phyloP scores from a whole-genome alignment of 1,139 yeast genomes.

The Saccharomyces uvarum region DNA sequence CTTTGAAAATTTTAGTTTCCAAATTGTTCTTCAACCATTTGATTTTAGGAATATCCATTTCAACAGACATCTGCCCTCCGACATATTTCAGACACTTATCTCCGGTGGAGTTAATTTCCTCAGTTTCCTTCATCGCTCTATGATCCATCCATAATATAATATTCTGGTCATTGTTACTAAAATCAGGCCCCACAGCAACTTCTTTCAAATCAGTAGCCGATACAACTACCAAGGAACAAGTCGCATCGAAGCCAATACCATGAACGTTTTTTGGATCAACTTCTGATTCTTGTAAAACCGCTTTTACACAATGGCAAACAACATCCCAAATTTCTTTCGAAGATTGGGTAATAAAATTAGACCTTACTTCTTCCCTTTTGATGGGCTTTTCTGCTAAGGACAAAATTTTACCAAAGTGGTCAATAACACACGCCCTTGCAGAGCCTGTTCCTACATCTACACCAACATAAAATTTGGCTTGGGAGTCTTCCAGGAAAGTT shows the following conservation, averaged over 20 bases:
- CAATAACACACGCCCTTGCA: constrained; percentile 88
- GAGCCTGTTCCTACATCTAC: constrained; percentile 98
- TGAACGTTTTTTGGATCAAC: constrained; percentile 58
- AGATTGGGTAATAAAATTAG: constrained; percentile 72
- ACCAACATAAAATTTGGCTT: constrained; percentile 60
- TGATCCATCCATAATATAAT: constrained; percentile 98
- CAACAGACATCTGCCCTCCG: constrained; percentile 96
- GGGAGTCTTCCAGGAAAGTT: neutral
- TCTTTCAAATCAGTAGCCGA: constrained; percentile 61
- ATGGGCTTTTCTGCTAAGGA: constrained; percentile 76
- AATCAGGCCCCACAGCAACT: constrained; percentile 89
- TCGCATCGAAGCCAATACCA: constrained; percentile 95
- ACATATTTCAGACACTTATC: constrained; percentile 81
- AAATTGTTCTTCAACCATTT: constrained; percentile 89
- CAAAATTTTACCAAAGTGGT: constrained; percentile 71
- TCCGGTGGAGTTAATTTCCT: constrained; percentile 67
- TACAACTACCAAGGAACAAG: constrained; percentile 85
- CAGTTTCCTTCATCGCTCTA: constrained; percentile 83
- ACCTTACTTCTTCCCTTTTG: constrained; percentile 64
- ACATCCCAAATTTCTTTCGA: constrained; percentile 91
- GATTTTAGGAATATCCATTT: constrained; percentile 95
- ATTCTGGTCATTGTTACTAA: constrained; percentile 62
- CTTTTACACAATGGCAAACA: constrained; percentile 72
- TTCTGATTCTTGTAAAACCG: constrained; percentile 64
- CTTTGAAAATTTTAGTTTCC: constrained; percentile 51